Conservation (phyloP, 305 asterid genomes). For the Petunia hybrid region DNA sequence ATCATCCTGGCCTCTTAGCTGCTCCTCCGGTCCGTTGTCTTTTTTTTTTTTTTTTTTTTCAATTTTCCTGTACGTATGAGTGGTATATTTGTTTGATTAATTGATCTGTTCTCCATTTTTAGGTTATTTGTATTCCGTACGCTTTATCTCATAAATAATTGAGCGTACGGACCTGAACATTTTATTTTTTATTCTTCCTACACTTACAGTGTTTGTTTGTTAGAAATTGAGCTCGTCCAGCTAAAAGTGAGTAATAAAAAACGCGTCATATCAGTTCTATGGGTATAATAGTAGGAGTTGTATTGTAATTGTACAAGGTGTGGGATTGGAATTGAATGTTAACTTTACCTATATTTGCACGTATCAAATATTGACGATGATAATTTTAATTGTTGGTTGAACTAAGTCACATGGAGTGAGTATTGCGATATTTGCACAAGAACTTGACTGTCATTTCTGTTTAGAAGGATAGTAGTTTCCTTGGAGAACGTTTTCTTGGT, state of each 20-base stretch:
- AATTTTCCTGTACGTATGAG: not conserved
- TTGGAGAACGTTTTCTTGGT: no score
- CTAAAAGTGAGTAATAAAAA: no score
- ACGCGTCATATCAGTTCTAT: no score
- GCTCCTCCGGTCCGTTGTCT: slow-evolving; percentile 67
- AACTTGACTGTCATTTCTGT: not conserved
- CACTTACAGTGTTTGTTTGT: not conserved
- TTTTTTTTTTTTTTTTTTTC: not conserved
- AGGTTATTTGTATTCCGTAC: not conserved
- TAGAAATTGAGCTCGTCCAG: not conserved
- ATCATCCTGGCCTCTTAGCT: slow-evolving; percentile 82
- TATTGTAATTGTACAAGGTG: slow-evolving; percentile 2
- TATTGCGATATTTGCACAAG: not conserved
- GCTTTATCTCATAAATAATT: slow-evolving; percentile 5
- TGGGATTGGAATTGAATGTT: not conserved
- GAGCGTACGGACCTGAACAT: not conserved
- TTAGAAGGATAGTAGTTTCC: no score
- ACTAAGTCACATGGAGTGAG: not conserved
- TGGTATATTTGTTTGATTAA: not conserved
- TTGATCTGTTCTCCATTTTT: not conserved
- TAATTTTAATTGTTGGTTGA: slow-evolving; percentile 20
- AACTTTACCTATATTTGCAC: not conserved
- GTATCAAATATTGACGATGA: not conserved
- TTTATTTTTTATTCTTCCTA: not conserved
- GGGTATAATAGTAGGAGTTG: not conserved